A percentile compares a stretch with the other conserved stretches of the same genome.
Conservation (phyloP, 805 yeast species). For the Metschnikowia baotianmanensis region DNA sequence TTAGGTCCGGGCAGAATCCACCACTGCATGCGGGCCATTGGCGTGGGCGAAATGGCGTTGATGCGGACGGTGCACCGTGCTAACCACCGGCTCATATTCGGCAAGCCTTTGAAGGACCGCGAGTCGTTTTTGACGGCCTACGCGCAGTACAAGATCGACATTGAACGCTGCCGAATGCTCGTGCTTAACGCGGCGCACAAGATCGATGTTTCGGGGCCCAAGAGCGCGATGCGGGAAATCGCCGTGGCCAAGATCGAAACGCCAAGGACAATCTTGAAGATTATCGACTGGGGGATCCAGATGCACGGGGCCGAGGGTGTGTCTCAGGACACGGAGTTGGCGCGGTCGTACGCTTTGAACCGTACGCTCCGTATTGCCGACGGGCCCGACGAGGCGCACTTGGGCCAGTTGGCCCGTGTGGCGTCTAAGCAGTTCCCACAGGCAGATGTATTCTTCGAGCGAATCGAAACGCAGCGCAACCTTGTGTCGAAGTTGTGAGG, state of each 20-base stretch:
- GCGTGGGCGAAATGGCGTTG: conserved; percentile 58
- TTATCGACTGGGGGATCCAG: conserved; percentile 63
- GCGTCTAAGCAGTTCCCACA: conserved; percentile 38
- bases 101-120: conserved; percentile 46
- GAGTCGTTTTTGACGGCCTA: conserved; percentile 49
- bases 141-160: conserved; percentile 53
- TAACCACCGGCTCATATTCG: conserved; percentile 50
- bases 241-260: conserved; percentile 63
- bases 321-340: conserved; percentile 58
- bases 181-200: conserved; percentile 61
- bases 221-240: conserved; percentile 54
- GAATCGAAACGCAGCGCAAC: conserved; percentile 18
- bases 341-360: conserved; percentile 48
- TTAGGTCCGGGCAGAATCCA: conserved; percentile 71
- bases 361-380: conserved; percentile 64
- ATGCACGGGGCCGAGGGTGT: conserved; percentile 66
- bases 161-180: conserved; percentile 51
- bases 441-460: conserved; percentile 36
- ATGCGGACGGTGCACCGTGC: conserved; percentile 49
- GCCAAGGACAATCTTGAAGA: conserved; percentile 50
- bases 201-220: conserved; percentile 52
- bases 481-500: conserved; percentile 28
- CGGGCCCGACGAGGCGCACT: conserved; percentile 69
- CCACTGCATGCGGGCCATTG: conserved; percentile 65
- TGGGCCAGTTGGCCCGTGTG: conserved; percentile 52